phyloP scores from a whole-genome alignment of 768 basidiomycete genomes.

The Panaeolus cyanescens region DNA sequence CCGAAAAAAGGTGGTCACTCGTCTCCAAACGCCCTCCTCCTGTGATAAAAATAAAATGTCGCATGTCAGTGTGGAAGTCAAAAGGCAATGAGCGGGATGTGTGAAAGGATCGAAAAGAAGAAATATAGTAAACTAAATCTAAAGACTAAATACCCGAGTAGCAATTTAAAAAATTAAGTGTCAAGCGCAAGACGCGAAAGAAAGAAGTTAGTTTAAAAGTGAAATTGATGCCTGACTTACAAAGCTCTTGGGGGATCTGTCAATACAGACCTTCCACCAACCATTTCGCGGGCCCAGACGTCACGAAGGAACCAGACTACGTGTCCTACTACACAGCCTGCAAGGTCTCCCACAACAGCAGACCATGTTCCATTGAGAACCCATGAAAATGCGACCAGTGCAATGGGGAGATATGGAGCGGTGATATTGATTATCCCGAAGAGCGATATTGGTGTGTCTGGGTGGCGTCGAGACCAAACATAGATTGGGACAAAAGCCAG shows the following conservation, averaged over 20 bases:
- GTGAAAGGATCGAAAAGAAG: conserved; percentile 11
- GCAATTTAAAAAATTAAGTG: too few species aligned
- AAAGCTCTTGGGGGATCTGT: conserved; percentile 70
- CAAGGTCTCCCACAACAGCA: conserved; percentile 78
- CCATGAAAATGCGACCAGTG: conserved; percentile 88
- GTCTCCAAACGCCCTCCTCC: conserved; percentile 62
- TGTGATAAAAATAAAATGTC: conserved; percentile 22
- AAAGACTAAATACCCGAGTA: too few species aligned
- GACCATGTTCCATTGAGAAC: conserved; percentile 80
- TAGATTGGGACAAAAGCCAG: conserved; percentile 96
- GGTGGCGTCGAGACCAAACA: conserved; percentile 94
- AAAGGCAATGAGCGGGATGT: not conserved
- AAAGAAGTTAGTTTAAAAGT: not conserved
- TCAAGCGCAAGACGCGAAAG: too few species aligned
- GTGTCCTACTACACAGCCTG: conserved; percentile 88
- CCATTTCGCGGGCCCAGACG: conserved; percentile 88
- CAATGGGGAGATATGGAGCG: conserved; percentile 92
- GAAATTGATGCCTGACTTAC: conserved; percentile 42
- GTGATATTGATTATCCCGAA: conserved; percentile 95
- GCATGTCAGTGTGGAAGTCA: not conserved
- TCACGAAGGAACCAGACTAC: conserved; percentile 84
- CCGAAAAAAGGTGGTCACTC: conserved; percentile 7
- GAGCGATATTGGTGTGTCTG: conserved; percentile 92
- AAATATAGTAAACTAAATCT: too few species aligned
- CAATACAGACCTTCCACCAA: conserved; percentile 70